Evolutionary conservation across 352 stramenopile species (phyloP), one percentile per base, ranked within the genome.

Genomic region (Globisporangium apiculatum): DNA sequence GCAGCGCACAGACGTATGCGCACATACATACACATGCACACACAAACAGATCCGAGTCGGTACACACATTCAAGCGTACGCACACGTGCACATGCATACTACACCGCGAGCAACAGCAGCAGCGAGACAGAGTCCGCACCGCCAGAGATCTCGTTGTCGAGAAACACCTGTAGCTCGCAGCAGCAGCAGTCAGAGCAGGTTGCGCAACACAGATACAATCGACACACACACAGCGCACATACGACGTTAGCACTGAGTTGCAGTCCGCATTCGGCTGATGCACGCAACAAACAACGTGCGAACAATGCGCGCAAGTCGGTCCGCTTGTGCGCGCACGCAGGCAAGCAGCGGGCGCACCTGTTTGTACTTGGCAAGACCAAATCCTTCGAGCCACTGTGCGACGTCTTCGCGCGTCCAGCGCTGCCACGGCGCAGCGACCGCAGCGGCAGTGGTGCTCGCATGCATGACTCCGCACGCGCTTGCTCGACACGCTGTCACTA

Each of bases 111-210:
- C 37, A 55, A 24, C 9, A 10, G 31, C 15, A 31, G 24, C 24
- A 31, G 1, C 24, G 24, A 31, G 24, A 0, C 24, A 31, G 24
- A 31, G 24, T 31, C n/a, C 65, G 43, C 57, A 75, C 68, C 68
- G 51, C 75, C 75, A 9, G 71, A 70, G 49, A 83, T 83, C 58
- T 86, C 78, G 49, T 87, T 81, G 17, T 67, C 62, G 9, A 71
- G 60, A 57, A 87, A 87, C 52, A 77, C 56, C 69, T 76, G 51
- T 18, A 47, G 17, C 7, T n/a, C 24, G 24, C 24, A 31, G 24
- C 24, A 31, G 24, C 24, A 31, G 24, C 24, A 31, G 24, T 31
- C 24, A 31, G 24, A 31, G 24, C 24, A 31, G 24, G 24, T 31
- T 31, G 24, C 24, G 24, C 24, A 31, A n/a, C n/a, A 53, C 14